A percentile compares a stretch with the other conserved stretches of the same genome.
Conservation (phyloP, 805 yeast genomes). For the Tetrapisispora namnaoensis region DNA sequence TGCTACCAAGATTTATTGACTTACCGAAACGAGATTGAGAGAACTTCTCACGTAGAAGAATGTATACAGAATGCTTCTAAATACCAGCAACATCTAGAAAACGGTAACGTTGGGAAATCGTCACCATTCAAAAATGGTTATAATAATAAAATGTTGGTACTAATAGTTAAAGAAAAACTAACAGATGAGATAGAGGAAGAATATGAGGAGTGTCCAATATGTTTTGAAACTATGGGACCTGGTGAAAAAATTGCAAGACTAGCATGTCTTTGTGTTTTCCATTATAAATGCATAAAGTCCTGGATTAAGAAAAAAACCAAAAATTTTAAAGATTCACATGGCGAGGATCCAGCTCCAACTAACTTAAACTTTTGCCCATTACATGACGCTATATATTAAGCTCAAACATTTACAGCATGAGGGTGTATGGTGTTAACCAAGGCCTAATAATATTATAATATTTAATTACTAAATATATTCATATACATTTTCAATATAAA, state of each 20-base stretch:
- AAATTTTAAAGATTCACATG: constrained; percentile 24
- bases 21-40: constrained; percentile 19
- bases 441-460: background rate
- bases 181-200: constrained; percentile 22
- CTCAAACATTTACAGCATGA: background rate
- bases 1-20: constrained; percentile 21
- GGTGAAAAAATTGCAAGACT: constrained; percentile 87
- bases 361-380: constrained; percentile 39
- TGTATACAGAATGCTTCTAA: constrained; percentile 57
- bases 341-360: constrained; percentile 3
- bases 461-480: background rate
- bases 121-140: background rate
- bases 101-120: constrained; percentile 31
- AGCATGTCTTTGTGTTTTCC: constrained; percentile 92
- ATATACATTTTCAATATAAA: background rate
- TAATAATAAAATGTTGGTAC: constrained; percentile 76
- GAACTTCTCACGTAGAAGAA: constrained; percentile 58
- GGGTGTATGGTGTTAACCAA: background rate
- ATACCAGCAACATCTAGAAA: constrained; percentile 24
- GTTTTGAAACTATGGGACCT: constrained; percentile 77
- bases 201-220: constrained; percentile 81
- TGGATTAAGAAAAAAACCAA: constrained; percentile 85
- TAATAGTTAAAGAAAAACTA: constrained; percentile 31
- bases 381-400: constrained; percentile 33
- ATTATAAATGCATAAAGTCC: constrained; percentile 76